A percentile compares a stretch with the other conserved stretches of the same genome.
Conservation (phyloP, 2,329 filamentous ascomycete genomes). For the Colletotrichum simmondsii region DNA sequence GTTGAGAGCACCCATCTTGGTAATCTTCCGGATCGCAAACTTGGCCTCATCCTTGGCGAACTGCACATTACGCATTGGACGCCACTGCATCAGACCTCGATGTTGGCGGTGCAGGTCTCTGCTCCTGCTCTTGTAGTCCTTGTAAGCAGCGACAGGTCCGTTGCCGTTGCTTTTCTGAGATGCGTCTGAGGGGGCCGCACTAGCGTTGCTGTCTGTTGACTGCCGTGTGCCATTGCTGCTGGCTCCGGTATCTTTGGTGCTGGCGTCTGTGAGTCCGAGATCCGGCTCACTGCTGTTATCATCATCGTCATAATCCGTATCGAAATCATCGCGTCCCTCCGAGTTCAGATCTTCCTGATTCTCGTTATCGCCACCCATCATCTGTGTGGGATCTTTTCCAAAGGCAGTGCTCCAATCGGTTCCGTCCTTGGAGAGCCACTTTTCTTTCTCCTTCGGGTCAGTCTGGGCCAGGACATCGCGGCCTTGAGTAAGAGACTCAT, state of each 20-base stretch:
- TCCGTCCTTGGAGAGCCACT: conserved; percentile 83
- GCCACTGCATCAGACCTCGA: conserved; percentile 94
- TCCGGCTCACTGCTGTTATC: conserved; percentile 45
- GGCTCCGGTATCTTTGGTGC: conserved; percentile 44
- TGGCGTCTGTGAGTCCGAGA: conserved; percentile 70
- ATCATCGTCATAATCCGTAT: conserved; percentile 47
- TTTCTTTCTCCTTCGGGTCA: conserved; percentile 76
- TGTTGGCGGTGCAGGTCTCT: conserved; percentile 86
- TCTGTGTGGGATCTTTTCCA: conserved; percentile 75
- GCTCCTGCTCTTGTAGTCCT: conserved; percentile 74
- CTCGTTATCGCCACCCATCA: conserved; percentile 49
- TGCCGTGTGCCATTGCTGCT: conserved; percentile 40
- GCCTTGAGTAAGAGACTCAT: conserved; percentile 81
- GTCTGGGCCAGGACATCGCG: conserved; percentile 83
- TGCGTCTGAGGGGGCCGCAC: conserved; percentile 38
- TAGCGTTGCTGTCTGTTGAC: conserved; percentile 53
- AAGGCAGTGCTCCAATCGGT: conserved; percentile 91
- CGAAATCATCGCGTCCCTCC: conserved; percentile 53
- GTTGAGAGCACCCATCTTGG: conserved; percentile 79
- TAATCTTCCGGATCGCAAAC: conserved; percentile 80
- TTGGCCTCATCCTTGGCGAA: conserved; percentile 92
- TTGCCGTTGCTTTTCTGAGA: conserved; percentile 59
- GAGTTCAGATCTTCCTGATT: conserved; percentile 44
- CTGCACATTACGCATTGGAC: conserved; percentile 83
- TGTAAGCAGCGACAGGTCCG: conserved; percentile 67